Evolutionary conservation across 2,329 filamentous ascomycete species (phyloP).

Genomic region (Fusarium ramigenum): DNA sequence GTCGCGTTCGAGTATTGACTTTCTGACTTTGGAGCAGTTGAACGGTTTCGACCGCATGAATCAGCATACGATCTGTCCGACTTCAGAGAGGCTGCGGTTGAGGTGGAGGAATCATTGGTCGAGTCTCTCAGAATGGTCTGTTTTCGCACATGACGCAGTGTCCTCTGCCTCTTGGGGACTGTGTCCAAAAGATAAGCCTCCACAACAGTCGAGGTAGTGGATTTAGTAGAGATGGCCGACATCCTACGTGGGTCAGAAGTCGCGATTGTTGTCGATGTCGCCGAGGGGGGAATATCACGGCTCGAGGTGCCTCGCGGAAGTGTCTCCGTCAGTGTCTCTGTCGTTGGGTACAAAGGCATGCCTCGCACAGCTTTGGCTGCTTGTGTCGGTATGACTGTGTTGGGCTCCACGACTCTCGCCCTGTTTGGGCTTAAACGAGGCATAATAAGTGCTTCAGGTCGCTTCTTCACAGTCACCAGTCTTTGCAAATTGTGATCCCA

Average conservation of each 20-base stretch:
- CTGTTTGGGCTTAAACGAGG: conserved; percentile 40
- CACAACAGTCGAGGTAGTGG: conserved; percentile 64
- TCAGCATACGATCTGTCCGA: conserved; percentile 39
- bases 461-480: conserved; percentile 64
- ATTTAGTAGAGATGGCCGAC: conserved; percentile 65
- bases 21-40: conserved; percentile 50
- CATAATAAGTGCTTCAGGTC: conserved; percentile 44
- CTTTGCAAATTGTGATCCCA: conserved; percentile 64
- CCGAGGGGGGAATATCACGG: conserved; percentile 38
- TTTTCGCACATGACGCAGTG: conserved; percentile 70
- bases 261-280: conserved; percentile 50
- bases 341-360: conserved; percentile 56
- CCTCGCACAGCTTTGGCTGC: conserved; percentile 61
- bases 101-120: conserved; percentile 19
- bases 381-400: conserved; percentile 59
- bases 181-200: conserved; percentile 67
- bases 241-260: conserved; percentile 58
- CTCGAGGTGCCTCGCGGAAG: conserved; percentile 38
- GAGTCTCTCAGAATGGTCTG: conserved; percentile 61
- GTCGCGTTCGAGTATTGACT: conserved; percentile 62
- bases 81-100: conserved; percentile 12
- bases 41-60: conserved; percentile 41
- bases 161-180: conserved; percentile 58
- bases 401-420: conserved; percentile 58
- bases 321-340: conserved; percentile 44